A percentile compares a stretch with the other conserved stretches of the same genome.
phyloP scores from a whole-genome alignment of 768 basidiomycete genomes.

The Goffeauzyma gilvescens region DNA sequence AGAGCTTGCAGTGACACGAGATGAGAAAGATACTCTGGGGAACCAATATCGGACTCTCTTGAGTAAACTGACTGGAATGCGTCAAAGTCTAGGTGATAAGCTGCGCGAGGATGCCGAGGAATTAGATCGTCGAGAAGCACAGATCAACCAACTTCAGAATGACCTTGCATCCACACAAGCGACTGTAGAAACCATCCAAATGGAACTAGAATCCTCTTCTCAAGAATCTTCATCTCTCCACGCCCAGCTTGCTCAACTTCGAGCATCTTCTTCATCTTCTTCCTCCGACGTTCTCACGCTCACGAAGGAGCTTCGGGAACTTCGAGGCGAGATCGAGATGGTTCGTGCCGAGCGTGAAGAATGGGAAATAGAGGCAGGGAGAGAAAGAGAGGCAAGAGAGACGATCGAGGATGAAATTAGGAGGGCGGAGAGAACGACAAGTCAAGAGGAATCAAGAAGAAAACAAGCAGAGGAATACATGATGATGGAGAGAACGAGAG shows the following conservation, averaged over 20 bases:
- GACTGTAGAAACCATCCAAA: conserved; percentile 60
- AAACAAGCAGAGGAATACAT: conserved; percentile 42
- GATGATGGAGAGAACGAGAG: conserved; percentile 42
- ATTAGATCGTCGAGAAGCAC: conserved; percentile 76
- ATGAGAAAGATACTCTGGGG: conserved; percentile 75
- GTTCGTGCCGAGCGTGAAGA: conserved; percentile 64
- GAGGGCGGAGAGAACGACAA: conserved; percentile 44
- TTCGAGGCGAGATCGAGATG: conserved; percentile 69
- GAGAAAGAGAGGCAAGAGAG: conserved; percentile 55
- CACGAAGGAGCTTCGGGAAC: conserved; percentile 53
- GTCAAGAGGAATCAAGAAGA: conserved; percentile 45
- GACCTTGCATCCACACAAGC: conserved; percentile 54
- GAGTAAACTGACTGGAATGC: conserved; percentile 77
- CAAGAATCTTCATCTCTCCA: conserved; percentile 55
- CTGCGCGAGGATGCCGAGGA: conserved; percentile 96
- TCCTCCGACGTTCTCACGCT: conserved; percentile 25
- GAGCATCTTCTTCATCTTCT: conserved; percentile 14
- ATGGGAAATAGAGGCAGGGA: conserved; percentile 44
- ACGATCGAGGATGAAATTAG: conserved; percentile 46
- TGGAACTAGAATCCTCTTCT: conserved; percentile 58
- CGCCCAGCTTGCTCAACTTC: conserved; percentile 40
- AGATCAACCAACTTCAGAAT: conserved; percentile 55
- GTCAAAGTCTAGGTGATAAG: conserved; percentile 80
- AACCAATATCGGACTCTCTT: conserved; percentile 70
- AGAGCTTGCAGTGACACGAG: conserved; percentile 53